Base-by-base conservation (phyloP, 148 eudicot species). In the Salicornia ramosissima region DNA sequence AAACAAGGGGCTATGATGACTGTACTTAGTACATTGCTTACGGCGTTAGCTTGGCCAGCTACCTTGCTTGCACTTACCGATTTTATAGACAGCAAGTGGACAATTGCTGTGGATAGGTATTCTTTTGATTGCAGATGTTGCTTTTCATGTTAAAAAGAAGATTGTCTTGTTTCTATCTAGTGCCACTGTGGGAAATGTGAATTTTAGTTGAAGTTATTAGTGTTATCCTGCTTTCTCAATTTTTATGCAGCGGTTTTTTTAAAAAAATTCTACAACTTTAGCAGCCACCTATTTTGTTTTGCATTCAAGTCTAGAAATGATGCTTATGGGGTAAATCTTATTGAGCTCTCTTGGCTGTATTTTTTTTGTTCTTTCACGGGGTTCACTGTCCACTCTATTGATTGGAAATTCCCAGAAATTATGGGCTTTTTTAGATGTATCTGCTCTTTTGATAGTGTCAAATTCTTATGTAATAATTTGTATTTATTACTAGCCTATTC, bases 1-100 rank as follows among this genome's bases (percentile, higher is more conserved):
- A 90, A 82, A 69, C 93, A 78, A 79, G 99, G 99, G 56, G 99
- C 99, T 40, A 94, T 94, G 99, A 49, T 94, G 89, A 94, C 99
- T 51, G 99, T 94, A 40, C 77, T 94, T 69, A 82, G 91, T 79
- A 33, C 86, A 4, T 89, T 94, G 78, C 53, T 94, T 21, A 66
- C 89, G 16, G 99, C 99, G 65, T 79, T 94, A 82, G 97, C 96
- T 53, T 94, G 99, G 99, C 99, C 99, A 31, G 93, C 97, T 45
- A 78, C 96, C 67, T 81, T 94, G 74, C 92, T 90, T 72, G 61
- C 80, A 9, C 84, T 81, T 68, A 87, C 97, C 70, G 91, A 86
- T 82, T 80, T 94, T 49, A 94, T 94, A 69, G 99, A 94, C 80
- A 90, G 99, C 91, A 94, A 83, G 81, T 94, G 99, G 99, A n/a